Conservation (phyloP, 306 rosid species). For the Leucaena leucocephala region DNA sequence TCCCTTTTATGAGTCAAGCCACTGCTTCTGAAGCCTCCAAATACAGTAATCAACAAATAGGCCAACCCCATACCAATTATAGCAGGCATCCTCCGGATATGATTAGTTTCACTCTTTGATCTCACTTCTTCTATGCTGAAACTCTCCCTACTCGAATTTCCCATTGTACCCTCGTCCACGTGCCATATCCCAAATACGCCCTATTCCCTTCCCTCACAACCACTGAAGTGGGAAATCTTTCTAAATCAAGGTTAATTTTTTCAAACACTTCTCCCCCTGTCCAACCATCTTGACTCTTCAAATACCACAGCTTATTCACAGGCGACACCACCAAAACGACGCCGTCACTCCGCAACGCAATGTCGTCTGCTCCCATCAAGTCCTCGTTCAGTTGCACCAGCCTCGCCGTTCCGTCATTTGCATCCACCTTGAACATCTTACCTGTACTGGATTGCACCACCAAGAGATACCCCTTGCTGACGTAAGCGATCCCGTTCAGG, state of each 20-base stretch:
- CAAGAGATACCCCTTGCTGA: constrained; percentile 66
- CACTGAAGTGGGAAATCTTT: constrained; percentile 67
- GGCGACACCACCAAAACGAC: constrained; percentile 73
- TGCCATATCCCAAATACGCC: constrained; percentile 62
- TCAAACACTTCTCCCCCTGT: constrained; percentile 58
- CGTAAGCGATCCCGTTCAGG: constrained; percentile 72
- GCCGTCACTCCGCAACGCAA: constrained; percentile 61
- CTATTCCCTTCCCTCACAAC: constrained; percentile 50
- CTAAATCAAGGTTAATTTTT: constrained; percentile 56
- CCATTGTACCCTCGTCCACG: constrained; percentile 51
- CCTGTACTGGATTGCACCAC: constrained; percentile 83
- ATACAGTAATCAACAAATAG: constrained; percentile 48
- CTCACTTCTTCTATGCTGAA: constrained; percentile 65
- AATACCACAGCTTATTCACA: constrained; percentile 49
- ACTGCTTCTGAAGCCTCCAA: constrained; percentile 86
- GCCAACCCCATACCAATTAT: constrained; percentile 71
- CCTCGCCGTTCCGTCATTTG: constrained; percentile 60
- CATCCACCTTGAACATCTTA: constrained; percentile 74
- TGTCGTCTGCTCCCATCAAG: constrained; percentile 53
- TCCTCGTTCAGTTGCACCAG: constrained; percentile 53
- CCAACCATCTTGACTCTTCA: constrained; percentile 77
- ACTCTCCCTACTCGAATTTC: constrained; percentile 49
- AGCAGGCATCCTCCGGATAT: constrained; percentile 68
- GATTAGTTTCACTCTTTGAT: constrained; percentile 52
- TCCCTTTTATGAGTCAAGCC: constrained; percentile 51